Evolutionary conservation across 768 basidiomycete genomes (phyloP).

Genomic region (Russula vinacea): DNA sequence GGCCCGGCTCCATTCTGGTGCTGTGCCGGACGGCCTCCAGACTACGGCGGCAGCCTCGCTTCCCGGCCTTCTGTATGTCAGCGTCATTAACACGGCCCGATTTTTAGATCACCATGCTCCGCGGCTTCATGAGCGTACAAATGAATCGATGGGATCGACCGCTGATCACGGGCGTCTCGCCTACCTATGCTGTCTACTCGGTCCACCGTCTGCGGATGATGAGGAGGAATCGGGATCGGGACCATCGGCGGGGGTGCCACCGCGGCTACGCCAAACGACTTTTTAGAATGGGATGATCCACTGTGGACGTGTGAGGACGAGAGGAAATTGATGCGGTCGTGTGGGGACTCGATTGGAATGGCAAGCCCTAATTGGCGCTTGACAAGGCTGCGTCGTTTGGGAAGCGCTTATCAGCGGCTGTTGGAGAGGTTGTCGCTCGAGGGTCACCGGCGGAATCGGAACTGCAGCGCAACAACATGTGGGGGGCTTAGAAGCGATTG

Average conservation of each 20-base stretch:
- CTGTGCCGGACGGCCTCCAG: no score
- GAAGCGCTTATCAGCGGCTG: slow-evolving; percentile 45
- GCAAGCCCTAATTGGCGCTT: slow-evolving; percentile 58
- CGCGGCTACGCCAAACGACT: slow-evolving; percentile 48
- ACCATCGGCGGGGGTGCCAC: slow-evolving; percentile 48
- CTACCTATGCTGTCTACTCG: slow-evolving; percentile 75
- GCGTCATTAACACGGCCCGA: no score
- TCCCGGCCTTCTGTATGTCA: no score
- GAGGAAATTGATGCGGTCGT: slow-evolving; percentile 71
- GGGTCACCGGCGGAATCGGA: neutral
- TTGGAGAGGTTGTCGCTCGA: slow-evolving; percentile 41
- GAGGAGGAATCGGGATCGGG: slow-evolving; percentile 41
- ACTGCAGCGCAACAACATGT: slow-evolving; percentile 39
- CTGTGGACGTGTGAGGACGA: slow-evolving; percentile 63
- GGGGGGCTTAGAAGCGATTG: slow-evolving; percentile 55
- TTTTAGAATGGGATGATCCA: slow-evolving; percentile 55
- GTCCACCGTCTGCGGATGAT: slow-evolving; percentile 41
- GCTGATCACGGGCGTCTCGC: slow-evolving; percentile 57
- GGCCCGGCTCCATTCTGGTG: no score
- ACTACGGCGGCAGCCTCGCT: no score
- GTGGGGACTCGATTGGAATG: slow-evolving; percentile 71
- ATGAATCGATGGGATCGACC: slow-evolving; percentile 47
- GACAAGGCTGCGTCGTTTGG: slow-evolving; percentile 60
- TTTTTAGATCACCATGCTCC: no score
- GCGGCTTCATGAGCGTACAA: slow-evolving; percentile 37